These are phyloP conservation scores for Forsythia suspensa DNA, from an alignment of 257 asterid genomes.

Conservation along the genomic window DNA sequence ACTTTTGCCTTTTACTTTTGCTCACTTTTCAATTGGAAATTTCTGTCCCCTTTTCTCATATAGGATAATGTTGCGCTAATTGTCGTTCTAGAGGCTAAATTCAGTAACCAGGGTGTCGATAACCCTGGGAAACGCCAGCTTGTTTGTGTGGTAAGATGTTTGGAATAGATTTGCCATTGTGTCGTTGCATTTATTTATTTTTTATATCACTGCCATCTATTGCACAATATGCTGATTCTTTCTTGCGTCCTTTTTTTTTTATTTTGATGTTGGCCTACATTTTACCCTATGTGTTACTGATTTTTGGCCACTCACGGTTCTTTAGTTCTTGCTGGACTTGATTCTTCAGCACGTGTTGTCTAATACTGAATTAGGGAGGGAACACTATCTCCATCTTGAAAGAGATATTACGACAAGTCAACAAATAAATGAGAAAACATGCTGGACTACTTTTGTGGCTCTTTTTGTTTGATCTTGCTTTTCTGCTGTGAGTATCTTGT, in stretches of 20 bases:
- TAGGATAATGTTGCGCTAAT: slow-evolving; percentile 96
- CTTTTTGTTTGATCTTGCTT: no score
- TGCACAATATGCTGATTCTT: not conserved
- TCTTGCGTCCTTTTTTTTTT: not conserved
- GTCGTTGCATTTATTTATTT: not conserved
- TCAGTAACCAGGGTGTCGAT: slow-evolving; percentile 73
- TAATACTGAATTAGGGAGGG: not conserved
- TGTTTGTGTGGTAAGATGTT: slow-evolving; percentile 84
- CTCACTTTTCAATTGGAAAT: not conserved
- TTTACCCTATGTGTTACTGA: not conserved
- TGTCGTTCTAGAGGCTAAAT: slow-evolving; percentile 92
- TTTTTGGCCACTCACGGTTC: not conserved
- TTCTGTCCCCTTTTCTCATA: slow-evolving; percentile 16
- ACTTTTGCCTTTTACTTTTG: not conserved
- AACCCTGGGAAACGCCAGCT: slow-evolving; percentile 91
- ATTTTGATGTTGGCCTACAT: not conserved
- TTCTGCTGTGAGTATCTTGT: not conserved
- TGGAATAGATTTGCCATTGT: not conserved
- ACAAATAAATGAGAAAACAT: no score
- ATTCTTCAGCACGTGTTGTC: not conserved
- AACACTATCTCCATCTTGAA: not conserved
- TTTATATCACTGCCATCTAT: not conserved
- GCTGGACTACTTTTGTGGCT: not conserved
- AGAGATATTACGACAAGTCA: not conserved
- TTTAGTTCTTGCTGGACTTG: not conserved